These are phyloP conservation scores for Beauveria sp. DNA, from an alignment of 2,329 filamentous ascomycete species.

Conservation along the genomic window DNA sequence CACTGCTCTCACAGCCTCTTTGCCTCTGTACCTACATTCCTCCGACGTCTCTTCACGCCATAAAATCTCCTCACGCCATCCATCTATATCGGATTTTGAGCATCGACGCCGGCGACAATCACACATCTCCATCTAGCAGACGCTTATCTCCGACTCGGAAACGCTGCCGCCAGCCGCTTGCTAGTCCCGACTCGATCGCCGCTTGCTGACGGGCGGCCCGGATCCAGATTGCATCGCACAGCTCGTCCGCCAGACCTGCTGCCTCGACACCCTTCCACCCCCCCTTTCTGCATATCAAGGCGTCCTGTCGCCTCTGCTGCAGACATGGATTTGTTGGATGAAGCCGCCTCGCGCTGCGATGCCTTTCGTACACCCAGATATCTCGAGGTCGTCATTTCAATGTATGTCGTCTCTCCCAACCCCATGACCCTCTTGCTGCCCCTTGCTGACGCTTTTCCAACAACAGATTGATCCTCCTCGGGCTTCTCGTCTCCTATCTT, in stretches of 20 bases:
- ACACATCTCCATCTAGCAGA: background rate
- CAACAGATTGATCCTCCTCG: conserved; percentile 65
- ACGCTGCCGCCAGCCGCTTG: background rate
- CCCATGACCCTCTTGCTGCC: background rate
- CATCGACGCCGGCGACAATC: background rate
- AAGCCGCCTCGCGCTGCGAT: conserved; percentile 32
- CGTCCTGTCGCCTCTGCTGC: background rate
- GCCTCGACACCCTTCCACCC: background rate
- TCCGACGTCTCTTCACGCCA: background rate
- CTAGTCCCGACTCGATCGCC: background rate
- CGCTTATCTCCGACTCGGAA: background rate
- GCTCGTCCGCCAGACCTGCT: background rate
- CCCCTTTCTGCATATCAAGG: conserved; percentile 1
- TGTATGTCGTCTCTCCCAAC: conserved; percentile 29
- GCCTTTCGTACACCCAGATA: conserved; percentile 45
- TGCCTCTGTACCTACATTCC: background rate
- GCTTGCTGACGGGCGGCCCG: background rate
- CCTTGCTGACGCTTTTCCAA: conserved; percentile 15
- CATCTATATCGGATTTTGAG: background rate
- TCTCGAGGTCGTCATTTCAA: conserved; percentile 48
- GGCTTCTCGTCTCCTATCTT: conserved; percentile 86
- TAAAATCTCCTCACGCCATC: background rate
- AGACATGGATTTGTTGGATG: conserved; percentile 14
- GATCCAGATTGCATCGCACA: background rate
- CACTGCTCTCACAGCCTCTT: background rate